Base-by-base conservation (phyloP, 192 early-diverging fungal species). In the Phlyctochytrium bullatum region DNA sequence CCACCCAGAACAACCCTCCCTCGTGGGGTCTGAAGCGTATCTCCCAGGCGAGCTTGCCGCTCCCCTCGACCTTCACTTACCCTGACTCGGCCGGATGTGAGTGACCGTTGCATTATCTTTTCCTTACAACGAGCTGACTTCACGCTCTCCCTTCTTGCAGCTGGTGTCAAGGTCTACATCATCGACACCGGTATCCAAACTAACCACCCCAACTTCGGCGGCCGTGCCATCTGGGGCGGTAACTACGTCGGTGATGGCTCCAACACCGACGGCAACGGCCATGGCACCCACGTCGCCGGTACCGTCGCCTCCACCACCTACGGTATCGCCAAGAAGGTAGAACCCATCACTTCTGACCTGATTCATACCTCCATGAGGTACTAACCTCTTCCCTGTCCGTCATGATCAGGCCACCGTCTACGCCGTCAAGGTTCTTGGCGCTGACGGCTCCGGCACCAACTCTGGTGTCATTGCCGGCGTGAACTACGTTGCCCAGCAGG, bases 171-270 rank as follows among this genome's bases (percentile, higher is more conserved):
- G 6, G 40, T 47, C 40, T 47, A 47, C 75, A 90, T 98, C 12
- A 90, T 98, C 34, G 96, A 98, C 80, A 95, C 95, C 0, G 95
- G 95, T 47, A 85, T 97, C 67, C 88, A 89, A 64, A 74, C 88
- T 59, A 64, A 76, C 17, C 69, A 79, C 47, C 80, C 83, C 2
- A 93, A 97, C 73, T 95, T 97, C 76, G 86, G 90, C 58, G 91
- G 90, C 59, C 88, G 95, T 62, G 95, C 95, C 34, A 62, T 67
- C 36, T 93, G 92, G 91, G 92, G 91, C 35, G 81, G 73, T 34
- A 92, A 92, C 2, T 84, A 94, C 65, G 89, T 91, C 27, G 68
- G 80, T 4, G 83, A 85, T 28, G 54, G 54, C 12, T 25, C 54
- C 10, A 25, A 57, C 20, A 14, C 27, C 14, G 81, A 83, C 59